These are phyloP conservation scores for Rutstroemia sp. DNA, from an alignment of 2,329 filamentous ascomycete species.

Conservation along the genomic window DNA sequence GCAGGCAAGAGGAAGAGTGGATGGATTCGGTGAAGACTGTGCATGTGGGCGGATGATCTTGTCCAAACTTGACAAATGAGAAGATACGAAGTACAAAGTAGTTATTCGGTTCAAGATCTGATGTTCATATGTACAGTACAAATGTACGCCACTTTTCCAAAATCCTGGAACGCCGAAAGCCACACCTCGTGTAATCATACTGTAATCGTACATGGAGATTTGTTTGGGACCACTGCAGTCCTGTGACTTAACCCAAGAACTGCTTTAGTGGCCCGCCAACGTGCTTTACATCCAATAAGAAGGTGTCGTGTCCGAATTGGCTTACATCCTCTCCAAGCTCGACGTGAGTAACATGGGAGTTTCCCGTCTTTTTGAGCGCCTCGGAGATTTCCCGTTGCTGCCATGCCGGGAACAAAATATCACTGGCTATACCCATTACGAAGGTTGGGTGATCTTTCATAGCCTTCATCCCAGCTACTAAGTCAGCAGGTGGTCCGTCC, in stretches of 20 bases:
- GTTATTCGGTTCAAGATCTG: background rate
- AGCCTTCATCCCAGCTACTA: slow-evolving; percentile 65
- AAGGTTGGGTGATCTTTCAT: slow-evolving; percentile 73
- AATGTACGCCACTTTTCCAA: slow-evolving; percentile 5
- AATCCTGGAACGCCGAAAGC: slow-evolving; percentile 4
- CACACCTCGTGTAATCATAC: slow-evolving; percentile 1
- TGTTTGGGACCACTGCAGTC: background rate
- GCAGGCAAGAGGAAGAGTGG: background rate
- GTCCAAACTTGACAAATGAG: background rate
- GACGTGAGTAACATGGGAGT: slow-evolving; percentile 74
- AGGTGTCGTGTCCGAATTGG: slow-evolving; percentile 94
- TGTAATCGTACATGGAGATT: background rate
- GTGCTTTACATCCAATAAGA: slow-evolving; percentile 84
- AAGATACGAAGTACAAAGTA: background rate
- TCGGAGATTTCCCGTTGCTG: slow-evolving; percentile 93
- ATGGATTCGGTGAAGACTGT: background rate
- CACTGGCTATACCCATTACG: slow-evolving; percentile 89
- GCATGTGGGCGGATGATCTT: background rate
- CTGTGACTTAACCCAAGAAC: slow-evolving; percentile 59
- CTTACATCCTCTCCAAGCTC: slow-evolving; percentile 93
- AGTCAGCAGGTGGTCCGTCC: slow-evolving; percentile 63
- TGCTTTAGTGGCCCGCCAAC: slow-evolving; percentile 76
- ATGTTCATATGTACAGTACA: background rate
- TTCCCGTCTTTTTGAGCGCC: slow-evolving; percentile 69
- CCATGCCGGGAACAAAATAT: slow-evolving; percentile 96